Evolutionary conservation across 1,284 basidiomycete genomes (phyloP).

Genomic region (Trichosporon ovoides): DNA sequence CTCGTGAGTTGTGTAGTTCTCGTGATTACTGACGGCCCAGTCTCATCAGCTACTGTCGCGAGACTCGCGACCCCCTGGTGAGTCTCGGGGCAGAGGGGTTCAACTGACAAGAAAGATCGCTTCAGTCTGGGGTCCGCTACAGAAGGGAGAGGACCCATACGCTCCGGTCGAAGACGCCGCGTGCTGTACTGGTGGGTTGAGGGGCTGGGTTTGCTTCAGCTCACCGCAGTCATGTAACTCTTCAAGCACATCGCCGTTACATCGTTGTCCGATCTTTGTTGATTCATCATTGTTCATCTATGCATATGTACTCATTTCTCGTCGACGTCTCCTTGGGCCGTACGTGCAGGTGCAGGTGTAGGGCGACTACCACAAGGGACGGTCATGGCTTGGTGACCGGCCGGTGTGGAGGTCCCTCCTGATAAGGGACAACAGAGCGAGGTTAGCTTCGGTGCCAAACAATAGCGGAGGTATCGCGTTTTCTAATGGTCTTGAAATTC

Average conservation of each 20-base stretch:
- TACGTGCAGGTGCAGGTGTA: no score
- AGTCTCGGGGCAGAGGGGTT: slow-evolving; percentile 30
- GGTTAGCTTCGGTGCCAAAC: no score
- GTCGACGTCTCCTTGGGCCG: neutral
- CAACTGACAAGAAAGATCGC: slow-evolving; percentile 58
- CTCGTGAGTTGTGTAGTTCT: slow-evolving; percentile 27
- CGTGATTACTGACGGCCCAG: slow-evolving; percentile 50
- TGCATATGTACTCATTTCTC: slow-evolving; percentile 9
- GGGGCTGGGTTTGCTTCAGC: neutral
- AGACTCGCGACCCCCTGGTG: slow-evolving; percentile 80
- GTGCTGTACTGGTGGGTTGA: slow-evolving; percentile 37
- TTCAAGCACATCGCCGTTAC: neutral
- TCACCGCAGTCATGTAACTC: slow-evolving; percentile 2
- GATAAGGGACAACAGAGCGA: no score
- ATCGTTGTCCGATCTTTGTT: slow-evolving; percentile 3
- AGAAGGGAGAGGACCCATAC: slow-evolving; percentile 62
- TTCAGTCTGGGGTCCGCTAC: slow-evolving; percentile 85
- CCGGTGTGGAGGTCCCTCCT: no score
- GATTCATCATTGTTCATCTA: neutral
- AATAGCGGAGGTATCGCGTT: no score
- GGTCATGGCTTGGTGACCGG: no score
- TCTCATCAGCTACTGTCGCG: slow-evolving; percentile 87
- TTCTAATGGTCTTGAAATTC: no score
- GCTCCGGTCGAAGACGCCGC: slow-evolving; percentile 30
- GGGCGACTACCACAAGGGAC: no score